Evolutionary conservation across 2,329 filamentous ascomycete genomes (phyloP).

Genomic region (Geosmithia morbida): DNA sequence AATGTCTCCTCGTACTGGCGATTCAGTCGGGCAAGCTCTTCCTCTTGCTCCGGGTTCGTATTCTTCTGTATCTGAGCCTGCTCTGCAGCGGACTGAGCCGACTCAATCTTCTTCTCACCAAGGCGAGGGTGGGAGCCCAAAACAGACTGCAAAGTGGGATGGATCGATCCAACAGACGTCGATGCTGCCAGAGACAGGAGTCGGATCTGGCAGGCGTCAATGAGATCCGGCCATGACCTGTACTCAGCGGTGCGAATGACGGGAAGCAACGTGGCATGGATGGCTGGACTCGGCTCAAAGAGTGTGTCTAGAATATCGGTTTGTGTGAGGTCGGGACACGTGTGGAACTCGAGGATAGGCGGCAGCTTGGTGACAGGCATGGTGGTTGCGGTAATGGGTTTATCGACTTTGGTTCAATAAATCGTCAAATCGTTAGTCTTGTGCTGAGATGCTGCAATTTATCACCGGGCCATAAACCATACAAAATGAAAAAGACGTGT

Average conservation of each 20-base stretch:
- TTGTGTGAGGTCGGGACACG: slow-evolving; percentile 37
- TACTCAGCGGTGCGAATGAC: slow-evolving; percentile 44
- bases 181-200: slow-evolving; percentile 43
- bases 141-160: slow-evolving; percentile 49
- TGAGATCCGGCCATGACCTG: slow-evolving; percentile 52
- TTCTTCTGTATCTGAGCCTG: slow-evolving; percentile 55
- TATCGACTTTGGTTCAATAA: background rate
- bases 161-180: slow-evolving; percentile 31
- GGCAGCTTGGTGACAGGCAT: slow-evolving; percentile 30
- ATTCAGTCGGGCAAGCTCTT: slow-evolving; percentile 55
- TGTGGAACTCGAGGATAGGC: slow-evolving; percentile 36
- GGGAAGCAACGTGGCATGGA: slow-evolving; percentile 59
- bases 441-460: background rate
- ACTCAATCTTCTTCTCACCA: slow-evolving; percentile 70
- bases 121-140: slow-evolving; percentile 72
- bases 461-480: background rate
- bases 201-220: slow-evolving; percentile 48
- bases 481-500: background rate
- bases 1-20: slow-evolving; percentile 66
- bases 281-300: slow-evolving; percentile 67
- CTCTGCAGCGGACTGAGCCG: slow-evolving; percentile 64
- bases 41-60: slow-evolving; percentile 21
- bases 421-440: background rate
- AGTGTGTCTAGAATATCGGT: slow-evolving; percentile 55
- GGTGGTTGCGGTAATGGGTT: slow-evolving; percentile 2